Percentiles rank a stretch among this genome's conserved stretches.
Conservation (phyloP, 192 early-diverging fungal species). For the Martensiomyces pterosporus region DNA sequence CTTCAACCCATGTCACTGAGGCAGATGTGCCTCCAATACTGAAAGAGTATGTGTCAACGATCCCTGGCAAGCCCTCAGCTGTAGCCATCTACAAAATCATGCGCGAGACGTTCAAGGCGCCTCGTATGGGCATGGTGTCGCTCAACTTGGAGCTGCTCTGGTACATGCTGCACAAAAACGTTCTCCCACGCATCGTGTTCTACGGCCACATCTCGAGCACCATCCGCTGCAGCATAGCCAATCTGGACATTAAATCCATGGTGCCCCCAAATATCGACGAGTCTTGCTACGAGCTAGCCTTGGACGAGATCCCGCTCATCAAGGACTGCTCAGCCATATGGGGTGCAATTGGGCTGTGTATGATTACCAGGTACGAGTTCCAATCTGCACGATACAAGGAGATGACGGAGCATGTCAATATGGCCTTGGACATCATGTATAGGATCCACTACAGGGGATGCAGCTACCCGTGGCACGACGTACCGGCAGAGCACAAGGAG, state of each 20-base stretch:
- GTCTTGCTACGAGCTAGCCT: constrained; percentile 36
- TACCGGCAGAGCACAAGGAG: constrained; percentile 21
- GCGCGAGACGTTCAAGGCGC: constrained; percentile 45
- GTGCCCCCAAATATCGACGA: constrained; percentile 40
- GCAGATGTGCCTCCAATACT: constrained; percentile 25
- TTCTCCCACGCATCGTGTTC: constrained; percentile 40
- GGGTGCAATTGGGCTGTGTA: constrained; percentile 41
- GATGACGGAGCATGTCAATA: constrained; percentile 30
- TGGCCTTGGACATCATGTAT: constrained; percentile 34
- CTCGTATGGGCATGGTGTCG: constrained; percentile 47
- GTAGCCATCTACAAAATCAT: constrained; percentile 30
- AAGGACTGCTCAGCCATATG: constrained; percentile 24
- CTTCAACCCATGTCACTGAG: not conserved
- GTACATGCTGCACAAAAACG: constrained; percentile 41
- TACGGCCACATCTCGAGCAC: constrained; percentile 44
- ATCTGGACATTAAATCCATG: constrained; percentile 26
- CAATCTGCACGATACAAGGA: constrained; percentile 40
- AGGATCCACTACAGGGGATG: constrained; percentile 20
- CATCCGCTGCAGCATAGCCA: constrained; percentile 25
- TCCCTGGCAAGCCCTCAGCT: constrained; percentile 28
- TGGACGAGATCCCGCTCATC: constrained; percentile 21
- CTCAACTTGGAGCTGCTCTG: constrained; percentile 40
- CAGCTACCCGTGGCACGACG: constrained; percentile 28
- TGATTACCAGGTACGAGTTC: constrained; percentile 43
- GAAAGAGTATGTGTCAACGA: constrained; percentile 20